Base-by-base conservation (phyloP, 2,329 filamentous ascomycete species). In the Rhinocladiella similis region DNA sequence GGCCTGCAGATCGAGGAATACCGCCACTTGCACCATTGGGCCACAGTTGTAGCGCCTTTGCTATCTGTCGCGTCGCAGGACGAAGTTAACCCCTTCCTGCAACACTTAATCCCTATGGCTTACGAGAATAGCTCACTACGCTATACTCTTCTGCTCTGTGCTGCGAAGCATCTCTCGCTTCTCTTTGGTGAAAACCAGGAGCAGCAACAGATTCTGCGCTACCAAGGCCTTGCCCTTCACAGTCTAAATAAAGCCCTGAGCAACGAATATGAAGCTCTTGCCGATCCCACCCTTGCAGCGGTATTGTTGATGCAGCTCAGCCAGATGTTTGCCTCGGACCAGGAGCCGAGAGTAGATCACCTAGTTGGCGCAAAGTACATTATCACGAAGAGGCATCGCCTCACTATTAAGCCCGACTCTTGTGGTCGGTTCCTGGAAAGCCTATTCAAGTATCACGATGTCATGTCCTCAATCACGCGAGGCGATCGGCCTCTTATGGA, bases 401-500 rank as follows among this genome's bases (percentile, higher is more conserved):
- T 46, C 19, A 10, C 43, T 9, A 10, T 10, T 7, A 16, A 16
- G 4, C 25, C 43, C 7, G 22, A 46, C 22, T 46, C 43, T 4
- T 46, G 43, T 22, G 43, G 43, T 20, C 1, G 43, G 9, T 46
- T 46, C 22, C 43, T 46, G 19, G 20, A 46, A 46, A 46, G 43
- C n/a, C 22, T 46, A 12, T 46, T 46, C 20, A 22, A 22, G 16
- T 46, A 46, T 16, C 43, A 46, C 43, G 43, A 46, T 46, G 22
- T 46, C 43, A 46, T 46, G 43, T 46, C 43, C 19, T 46, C 43
- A 20, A 46, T 46, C 4, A 29, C 43, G 22, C 20, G 43, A 25
- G n/a, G 43, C n/a, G 43, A 46, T 6, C 20, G 19, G 10, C 43
- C 43, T 12, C 43, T 46, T 16, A 20, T 46, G 4, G 12, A 46